phyloP scores from a whole-genome alignment of 768 basidiomycete species.

The Cystofilobasidium bisporidii region DNA sequence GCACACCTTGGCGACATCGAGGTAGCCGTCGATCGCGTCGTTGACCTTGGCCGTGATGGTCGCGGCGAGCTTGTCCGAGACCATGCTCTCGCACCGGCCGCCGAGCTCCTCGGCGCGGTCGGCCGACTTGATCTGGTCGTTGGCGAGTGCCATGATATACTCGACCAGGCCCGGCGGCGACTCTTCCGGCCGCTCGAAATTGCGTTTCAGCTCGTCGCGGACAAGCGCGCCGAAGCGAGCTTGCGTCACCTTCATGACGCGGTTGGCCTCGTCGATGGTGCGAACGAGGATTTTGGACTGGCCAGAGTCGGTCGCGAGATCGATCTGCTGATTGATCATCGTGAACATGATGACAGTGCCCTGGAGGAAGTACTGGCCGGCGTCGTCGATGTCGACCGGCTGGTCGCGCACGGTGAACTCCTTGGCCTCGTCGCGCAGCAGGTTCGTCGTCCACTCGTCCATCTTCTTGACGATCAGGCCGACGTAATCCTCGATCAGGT shows the following conservation, averaged over 20 bases:
- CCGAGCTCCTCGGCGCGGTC: constrained; percentile 83
- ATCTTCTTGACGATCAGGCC: constrained; percentile 85
- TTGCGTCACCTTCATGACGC: constrained; percentile 81
- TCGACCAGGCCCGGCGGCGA: constrained; percentile 80
- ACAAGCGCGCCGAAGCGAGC: constrained; percentile 75
- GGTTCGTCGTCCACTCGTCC: constrained; percentile 90
- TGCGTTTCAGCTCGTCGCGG: constrained; percentile 76
- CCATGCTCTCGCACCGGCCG: constrained; percentile 75
- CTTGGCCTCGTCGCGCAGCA: constrained; percentile 79
- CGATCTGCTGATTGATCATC: constrained; percentile 95
- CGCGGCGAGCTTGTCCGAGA: constrained; percentile 79
- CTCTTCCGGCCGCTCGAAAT: constrained; percentile 78
- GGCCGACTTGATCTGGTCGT: constrained; percentile 93
- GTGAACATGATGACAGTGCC: constrained; percentile 93
- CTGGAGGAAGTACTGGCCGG: constrained; percentile 81
- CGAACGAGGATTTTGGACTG: constrained; percentile 87
- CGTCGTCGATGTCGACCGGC: constrained; percentile 79
- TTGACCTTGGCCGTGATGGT: constrained; percentile 78
- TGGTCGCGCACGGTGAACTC: constrained; percentile 74
- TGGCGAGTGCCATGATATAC: constrained; percentile 91
- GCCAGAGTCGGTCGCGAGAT: constrained; percentile 87
- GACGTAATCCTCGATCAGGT: constrained; percentile 89
- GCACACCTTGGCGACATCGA: constrained; percentile 97
- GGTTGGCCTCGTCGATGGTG: constrained; percentile 75
- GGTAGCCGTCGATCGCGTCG: constrained; percentile 93